Base-by-base conservation (phyloP, 129 eudicot genomes). In the Flaveria brownii region DNA sequence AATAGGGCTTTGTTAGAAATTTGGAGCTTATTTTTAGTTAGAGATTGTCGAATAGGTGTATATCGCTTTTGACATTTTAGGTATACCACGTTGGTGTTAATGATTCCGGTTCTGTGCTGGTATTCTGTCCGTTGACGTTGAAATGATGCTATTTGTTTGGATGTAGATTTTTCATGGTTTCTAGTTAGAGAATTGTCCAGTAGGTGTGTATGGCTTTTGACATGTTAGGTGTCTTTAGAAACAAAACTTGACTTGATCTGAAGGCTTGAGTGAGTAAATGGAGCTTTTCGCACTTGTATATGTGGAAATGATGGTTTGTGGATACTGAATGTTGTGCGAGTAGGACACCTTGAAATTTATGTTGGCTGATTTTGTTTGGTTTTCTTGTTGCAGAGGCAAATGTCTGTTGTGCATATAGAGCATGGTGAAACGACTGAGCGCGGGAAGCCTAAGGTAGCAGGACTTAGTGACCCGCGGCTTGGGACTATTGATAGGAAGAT, bases 341-440 rank as follows among this genome's bases (percentile, higher is more conserved):
- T 59, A 26, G 36, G 11, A 23, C 39, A 59, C 0, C 25, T 59
- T 57, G 23, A 39, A 42, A 41, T 25, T 68, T 1, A 30, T 43
- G 16, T 22, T 28, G 56, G 64, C 42, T 71, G 9, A 49, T 2
- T n/a, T 13, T 47, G 50, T 33, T 33, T 18, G 14, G n/a, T 46
- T 57, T 80, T 60, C 17, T 81, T 71, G 60, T 73, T 73, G 89
- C 88, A 95, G 99, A 88, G 99, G 77, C 97, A 95, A 95, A 87
- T 87, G 94, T 95, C 99, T 1, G 99, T 95, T 69, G 87, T 95
- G 81, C 96, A 91, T 64, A 86, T 95, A 25, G 97, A 95, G 86
- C 96, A 87, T 61, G 86, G 94, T 12, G 97, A 95, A 87, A 95
- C 97, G 12, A 95, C 91, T 18, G 99, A 95, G 76, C 77, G 94